Percentiles rank a stretch among this genome's conserved stretches.
Evolutionary conservation across 176 grass and related monocot genomes (phyloP).

Genomic region (Oryza coarctata): DNA sequence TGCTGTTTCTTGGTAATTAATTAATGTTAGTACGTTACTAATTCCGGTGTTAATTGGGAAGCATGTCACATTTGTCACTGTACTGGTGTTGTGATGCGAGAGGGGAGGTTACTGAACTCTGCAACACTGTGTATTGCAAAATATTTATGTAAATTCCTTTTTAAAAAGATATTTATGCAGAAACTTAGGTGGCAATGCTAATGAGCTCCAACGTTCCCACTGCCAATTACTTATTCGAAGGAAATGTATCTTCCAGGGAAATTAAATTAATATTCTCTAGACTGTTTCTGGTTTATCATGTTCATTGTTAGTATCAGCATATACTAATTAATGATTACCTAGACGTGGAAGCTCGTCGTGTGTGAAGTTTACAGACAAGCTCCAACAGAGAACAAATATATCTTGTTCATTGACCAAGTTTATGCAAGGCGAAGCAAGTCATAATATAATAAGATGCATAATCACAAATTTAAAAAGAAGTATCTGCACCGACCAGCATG

Average conservation of each 20-base stretch:
- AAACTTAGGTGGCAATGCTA: too few relatives aligned
- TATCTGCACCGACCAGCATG: too few relatives aligned
- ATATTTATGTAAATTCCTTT: too few relatives aligned
- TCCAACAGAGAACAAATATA: not conserved
- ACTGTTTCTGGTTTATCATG: not conserved
- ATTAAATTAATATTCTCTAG: too few relatives aligned
- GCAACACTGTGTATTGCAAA: too few relatives aligned
- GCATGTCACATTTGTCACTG: not conserved
- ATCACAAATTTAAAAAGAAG: too few relatives aligned
- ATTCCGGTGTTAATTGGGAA: not conserved
- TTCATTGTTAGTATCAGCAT: not conserved
- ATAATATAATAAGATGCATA: not conserved
- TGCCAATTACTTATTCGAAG: too few relatives aligned
- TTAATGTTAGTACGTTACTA: not conserved
- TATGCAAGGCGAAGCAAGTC: not conserved
- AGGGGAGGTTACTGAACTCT: too few relatives aligned
- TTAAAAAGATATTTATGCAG: too few relatives aligned
- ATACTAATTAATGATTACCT: not conserved
- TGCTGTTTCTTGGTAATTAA: constrained; percentile 12
- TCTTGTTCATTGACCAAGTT: not conserved
- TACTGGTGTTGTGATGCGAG: not conserved
- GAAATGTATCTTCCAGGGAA: too few relatives aligned
- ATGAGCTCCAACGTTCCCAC: too few relatives aligned
- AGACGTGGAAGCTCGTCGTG: not conserved
- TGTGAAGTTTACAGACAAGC: not conserved